Evolutionary conservation across 345 rosid species (phyloP), one percentile per base, ranked within the genome.

Genomic region (Alliaria petiolata): DNA sequence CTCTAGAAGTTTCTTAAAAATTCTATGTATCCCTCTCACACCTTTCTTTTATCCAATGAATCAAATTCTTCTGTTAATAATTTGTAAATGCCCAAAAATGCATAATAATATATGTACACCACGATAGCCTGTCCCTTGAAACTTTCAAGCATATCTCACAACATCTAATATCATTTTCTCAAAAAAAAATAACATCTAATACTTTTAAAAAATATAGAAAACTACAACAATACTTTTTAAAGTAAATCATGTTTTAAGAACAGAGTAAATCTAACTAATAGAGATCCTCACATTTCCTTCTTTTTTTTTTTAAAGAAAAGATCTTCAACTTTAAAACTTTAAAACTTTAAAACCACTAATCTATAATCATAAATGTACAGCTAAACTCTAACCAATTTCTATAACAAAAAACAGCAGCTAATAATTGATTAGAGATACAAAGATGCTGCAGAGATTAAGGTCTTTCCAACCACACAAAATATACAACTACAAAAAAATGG

Each of bases 1-100:
- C 8, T 75, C 74, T 52, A 5, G 73, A 74, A 68, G 63, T 67
- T 74, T 67, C 78, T 59, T 30, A 74, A 15, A 57, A 57, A 6
- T 65, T 73, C 66, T 47, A 31, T n/a, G n/a, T n/a, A n/a, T n/a
- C n/a, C n/a, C n/a, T n/a, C 30, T 25, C 22, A 36, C 65, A 55
- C 71, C 71, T 72, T 46, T 54, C 5, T 16, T 56, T 11, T 38
- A 65, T 46, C 71, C 77, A 73, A 47, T 46, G 66, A 64, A 56
- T 36, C n/a, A 45, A 25, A 34, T n/a, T 42, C 54, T 60, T 17
- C 25, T 30, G 31, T 25, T 17, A 50, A 16, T 30, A 16, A 7
- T 13, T 1, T n/a, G 8, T 16, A 35, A 36, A 28, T 60, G 10
- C n/a, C 34, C 22, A 11, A 26, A 44, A 44, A 12, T 26, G 35